Evolutionary conservation across 768 basidiomycete genomes (phyloP).

Genomic region (Jaapia argillacea): DNA sequence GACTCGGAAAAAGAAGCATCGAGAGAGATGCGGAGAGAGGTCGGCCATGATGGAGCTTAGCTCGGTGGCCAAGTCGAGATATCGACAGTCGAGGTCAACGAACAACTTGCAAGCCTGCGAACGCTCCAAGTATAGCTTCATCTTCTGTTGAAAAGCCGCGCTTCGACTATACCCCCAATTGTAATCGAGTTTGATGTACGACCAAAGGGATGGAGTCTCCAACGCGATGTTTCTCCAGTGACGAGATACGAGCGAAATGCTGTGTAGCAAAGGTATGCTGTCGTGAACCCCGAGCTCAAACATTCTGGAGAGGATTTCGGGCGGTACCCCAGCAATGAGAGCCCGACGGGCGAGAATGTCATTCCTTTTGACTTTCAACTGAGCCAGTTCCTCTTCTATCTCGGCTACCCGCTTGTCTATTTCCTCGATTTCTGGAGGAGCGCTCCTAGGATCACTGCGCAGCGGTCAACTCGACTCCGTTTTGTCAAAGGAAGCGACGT

Average conservation of each 20-base stretch:
- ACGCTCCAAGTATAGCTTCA: slow-evolving; percentile 14
- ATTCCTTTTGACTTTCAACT: slow-evolving; percentile 12
- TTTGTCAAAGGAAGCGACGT: neutral
- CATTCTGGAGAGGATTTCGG: slow-evolving; percentile 19
- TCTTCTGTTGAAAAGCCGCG: slow-evolving; percentile 16
- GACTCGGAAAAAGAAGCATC: slow-evolving; percentile 20
- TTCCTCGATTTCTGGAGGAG: slow-evolving; percentile 12
- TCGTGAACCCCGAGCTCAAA: slow-evolving; percentile 21
- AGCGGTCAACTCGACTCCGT: neutral
- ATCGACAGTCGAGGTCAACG: slow-evolving; percentile 18
- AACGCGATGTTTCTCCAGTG: slow-evolving; percentile 17
- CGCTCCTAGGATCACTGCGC: slow-evolving; percentile 16
- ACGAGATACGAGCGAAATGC: slow-evolving; percentile 16
- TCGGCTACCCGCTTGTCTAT: slow-evolving; percentile 16
- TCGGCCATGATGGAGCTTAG: slow-evolving; percentile 14
- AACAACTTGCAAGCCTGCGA: slow-evolving; percentile 18
- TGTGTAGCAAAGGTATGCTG: slow-evolving; percentile 10
- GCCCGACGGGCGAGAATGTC: slow-evolving; percentile 15
- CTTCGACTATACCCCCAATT: slow-evolving; percentile 15
- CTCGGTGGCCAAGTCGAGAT: slow-evolving; percentile 13
- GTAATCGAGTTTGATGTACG: slow-evolving; percentile 18
- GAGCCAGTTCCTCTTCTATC: slow-evolving; percentile 14
- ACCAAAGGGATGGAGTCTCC: slow-evolving; percentile 17
- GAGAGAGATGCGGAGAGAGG: slow-evolving; percentile 17
- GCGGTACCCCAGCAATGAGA: slow-evolving; percentile 16